A percentile compares a stretch with the other conserved stretches of the same genome.
phyloP scores from a whole-genome alignment of 129 eudicot genomes.

The Arctium lappa region DNA sequence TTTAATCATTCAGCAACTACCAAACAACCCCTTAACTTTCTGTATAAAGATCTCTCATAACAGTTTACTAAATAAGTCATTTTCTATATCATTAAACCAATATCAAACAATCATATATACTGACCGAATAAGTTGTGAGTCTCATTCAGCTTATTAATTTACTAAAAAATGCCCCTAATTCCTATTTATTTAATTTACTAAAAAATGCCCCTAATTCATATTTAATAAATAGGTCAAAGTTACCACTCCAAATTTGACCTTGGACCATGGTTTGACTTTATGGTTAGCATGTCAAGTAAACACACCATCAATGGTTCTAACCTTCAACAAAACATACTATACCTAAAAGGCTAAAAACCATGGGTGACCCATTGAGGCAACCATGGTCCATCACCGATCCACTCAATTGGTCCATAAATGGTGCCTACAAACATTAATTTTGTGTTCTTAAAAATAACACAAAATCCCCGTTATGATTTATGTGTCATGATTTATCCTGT shows the following conservation, averaged over 20 bases:
- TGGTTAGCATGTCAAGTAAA: background rate
- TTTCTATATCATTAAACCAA: too few species aligned
- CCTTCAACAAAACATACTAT: background rate
- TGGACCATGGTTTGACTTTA: background rate
- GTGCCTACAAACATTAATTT: background rate
- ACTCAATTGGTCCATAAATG: background rate
- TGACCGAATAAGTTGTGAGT: too few species aligned
- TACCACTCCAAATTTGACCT: background rate
- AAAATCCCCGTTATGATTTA: background rate
- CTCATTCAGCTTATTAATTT: too few species aligned
- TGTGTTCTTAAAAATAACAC: background rate
- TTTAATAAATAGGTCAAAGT: background rate
- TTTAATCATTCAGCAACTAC: too few species aligned
- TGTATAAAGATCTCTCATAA: too few species aligned
- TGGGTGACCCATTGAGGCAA: background rate
- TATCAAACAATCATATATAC: too few species aligned
- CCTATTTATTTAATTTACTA: too few species aligned
- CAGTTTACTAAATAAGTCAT: too few species aligned
- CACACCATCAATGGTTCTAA: background rate
- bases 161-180: too few species aligned
- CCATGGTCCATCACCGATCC: background rate
- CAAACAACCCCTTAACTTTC: too few species aligned
- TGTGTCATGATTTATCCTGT: background rate
- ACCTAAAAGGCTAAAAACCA: background rate
- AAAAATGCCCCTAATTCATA: too few species aligned